phyloP scores from a whole-genome alignment of 768 basidiomycete species.

The Amanita phalloides region DNA sequence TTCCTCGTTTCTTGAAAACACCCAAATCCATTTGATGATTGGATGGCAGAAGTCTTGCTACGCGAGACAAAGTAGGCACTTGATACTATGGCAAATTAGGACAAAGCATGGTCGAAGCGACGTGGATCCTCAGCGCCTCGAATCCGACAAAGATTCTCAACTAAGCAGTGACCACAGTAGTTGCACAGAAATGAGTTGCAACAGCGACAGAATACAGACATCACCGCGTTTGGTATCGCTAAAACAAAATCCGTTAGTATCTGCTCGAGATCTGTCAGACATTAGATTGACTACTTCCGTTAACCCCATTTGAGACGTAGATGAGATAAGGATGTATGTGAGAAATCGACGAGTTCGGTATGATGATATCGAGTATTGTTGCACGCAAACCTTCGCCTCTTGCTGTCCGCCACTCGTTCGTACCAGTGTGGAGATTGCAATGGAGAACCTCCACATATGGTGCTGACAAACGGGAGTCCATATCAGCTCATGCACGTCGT shows the following conservation, averaged over 20 bases:
- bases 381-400: neutral
- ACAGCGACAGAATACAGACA: neutral
- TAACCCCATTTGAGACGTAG: neutral
- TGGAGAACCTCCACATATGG: neutral
- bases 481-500: neutral
- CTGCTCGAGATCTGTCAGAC: neutral
- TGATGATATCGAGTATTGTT: neutral
- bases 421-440: neutral
- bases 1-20: too few species aligned
- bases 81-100: too few species aligned
- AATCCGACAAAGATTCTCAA: too few species aligned
- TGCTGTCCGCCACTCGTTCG: neutral
- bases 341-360: neutral
- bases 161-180: neutral
- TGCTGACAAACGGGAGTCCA: neutral
- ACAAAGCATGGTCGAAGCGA: too few species aligned
- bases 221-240: neutral
- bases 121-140: too few species aligned
- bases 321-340: neutral
- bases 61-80: too few species aligned
- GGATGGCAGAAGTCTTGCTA: too few species aligned
- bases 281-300: neutral
- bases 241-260: neutral
- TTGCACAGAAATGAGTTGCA: neutral
- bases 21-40: too few species aligned